Base-by-base conservation (phyloP, 345 rosid genomes). In the Corchorus olitorius region DNA sequence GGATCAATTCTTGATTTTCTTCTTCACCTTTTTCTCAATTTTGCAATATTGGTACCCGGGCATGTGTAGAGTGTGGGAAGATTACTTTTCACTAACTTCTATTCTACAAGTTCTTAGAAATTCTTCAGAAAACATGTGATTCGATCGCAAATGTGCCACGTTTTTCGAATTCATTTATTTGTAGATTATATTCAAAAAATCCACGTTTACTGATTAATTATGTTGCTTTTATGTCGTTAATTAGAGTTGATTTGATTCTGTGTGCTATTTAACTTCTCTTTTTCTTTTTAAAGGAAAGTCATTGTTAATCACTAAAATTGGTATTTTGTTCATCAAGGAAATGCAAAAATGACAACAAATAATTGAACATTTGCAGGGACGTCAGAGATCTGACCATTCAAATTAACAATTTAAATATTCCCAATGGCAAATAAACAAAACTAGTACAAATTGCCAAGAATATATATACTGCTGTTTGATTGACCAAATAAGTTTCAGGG, bases 381-480 rank as follows among this genome's bases (percentile, higher is more conserved):
- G n/a, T 17, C 19, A 35, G 19, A 34, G 45, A 34, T 62, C 66
- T 34, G 1, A 62, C 43, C 66, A 15, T 15, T 34, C 19, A 61
- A 6, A 27, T 27, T 27, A 27, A 34, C 43, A 34, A 61, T 13
- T 34, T 58, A 33, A 13, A 5, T 27, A 27, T 27, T 45, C 6
- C 63, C 35, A 10, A 15, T 27, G 2, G 39, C 17, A 59, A 59
- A 59, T 12, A 59, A 12, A 60, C 33, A 62, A 33, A 5, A 34
- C 8, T 60, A 60, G 14, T 22, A 46, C 2, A 45, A 6, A 46
- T 13, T 22, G 56, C 19, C 41, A 68, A 33, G 6, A 49, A 49
- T 49, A 68, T 68, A 49, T n/a, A n/a, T n/a, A n/a, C n/a, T n/a
- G n/a, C 59, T 20, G 14, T 68, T 67, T 66, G 12, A 11, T 22